phyloP scores from a whole-genome alignment of 1,284 basidiomycete genomes.

The Leccinum pachyderme region DNA sequence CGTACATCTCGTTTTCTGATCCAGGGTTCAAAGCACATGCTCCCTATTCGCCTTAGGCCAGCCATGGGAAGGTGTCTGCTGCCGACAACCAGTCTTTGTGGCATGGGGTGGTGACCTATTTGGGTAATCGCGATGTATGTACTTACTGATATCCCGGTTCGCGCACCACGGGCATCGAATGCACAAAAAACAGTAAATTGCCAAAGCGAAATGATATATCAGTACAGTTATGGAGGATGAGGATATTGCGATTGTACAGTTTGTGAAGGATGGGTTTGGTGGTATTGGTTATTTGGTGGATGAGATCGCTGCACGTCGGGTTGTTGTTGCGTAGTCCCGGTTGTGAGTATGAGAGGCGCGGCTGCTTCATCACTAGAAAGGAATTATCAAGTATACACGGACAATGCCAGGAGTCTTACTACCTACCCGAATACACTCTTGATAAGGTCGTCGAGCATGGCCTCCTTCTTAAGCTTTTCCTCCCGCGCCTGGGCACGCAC shows the following conservation, averaged over 20 bases:
- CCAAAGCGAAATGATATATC: not conserved
- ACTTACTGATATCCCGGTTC: not conserved
- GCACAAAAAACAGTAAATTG: not conserved
- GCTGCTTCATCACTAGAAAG: conserved; percentile 32
- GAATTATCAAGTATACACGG: not conserved
- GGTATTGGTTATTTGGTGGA: not conserved
- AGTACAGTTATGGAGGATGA: conserved; percentile 14
- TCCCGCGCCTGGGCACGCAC: conserved; percentile 51
- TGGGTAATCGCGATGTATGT: not conserved
- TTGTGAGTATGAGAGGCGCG: conserved; percentile 14
- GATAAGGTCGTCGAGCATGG: conserved; percentile 51
- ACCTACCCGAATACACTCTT: conserved; percentile 52
- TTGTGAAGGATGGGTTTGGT: conserved; percentile 8
- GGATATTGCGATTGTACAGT: conserved; percentile 14
- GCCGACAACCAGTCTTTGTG: not conserved
- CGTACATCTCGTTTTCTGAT: not conserved
- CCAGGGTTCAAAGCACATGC: not conserved
- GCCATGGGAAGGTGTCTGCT: not conserved
- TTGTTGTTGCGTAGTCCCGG: conserved; percentile 7
- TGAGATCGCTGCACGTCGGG: conserved; percentile 5
- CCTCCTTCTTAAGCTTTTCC: conserved; percentile 55
- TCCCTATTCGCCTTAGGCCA: not conserved
- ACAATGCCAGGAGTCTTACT: not conserved
- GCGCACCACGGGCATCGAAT: not conserved
- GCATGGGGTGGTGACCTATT: not conserved